These are phyloP conservation scores for Rhizopus sp. DNA, from an alignment of 371 early-diverging fungal species.

Conservation along the genomic window DNA sequence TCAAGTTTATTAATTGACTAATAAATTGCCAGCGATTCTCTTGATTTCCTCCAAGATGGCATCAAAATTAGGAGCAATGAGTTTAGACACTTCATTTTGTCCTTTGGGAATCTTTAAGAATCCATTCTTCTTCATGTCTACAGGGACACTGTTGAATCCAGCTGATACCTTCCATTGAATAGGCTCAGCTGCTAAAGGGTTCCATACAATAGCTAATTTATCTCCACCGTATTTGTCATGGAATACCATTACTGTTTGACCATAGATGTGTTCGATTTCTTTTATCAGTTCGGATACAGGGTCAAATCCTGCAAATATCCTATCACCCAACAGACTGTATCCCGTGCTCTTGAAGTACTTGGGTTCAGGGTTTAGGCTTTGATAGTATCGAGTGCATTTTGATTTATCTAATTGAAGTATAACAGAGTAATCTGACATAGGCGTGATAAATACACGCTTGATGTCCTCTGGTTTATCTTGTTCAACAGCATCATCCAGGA, in stretches of 20 bases:
- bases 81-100: constrained; percentile 43
- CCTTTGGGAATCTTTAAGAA: constrained; percentile 48
- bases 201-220: constrained; percentile 73
- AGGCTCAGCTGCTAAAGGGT: constrained; percentile 53
- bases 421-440: constrained; percentile 68
- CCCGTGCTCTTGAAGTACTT: constrained; percentile 36
- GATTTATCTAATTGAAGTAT: constrained; percentile 63
- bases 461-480: constrained; percentile 5
- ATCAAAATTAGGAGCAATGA: constrained; percentile 63
- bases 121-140: constrained; percentile 56
- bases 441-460: constrained; percentile 67
- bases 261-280: constrained; percentile 62
- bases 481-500: constrained; percentile 36
- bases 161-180: constrained; percentile 69
- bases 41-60: constrained; percentile 74
- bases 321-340: constrained; percentile 43
- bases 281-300: constrained; percentile 60
- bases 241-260: constrained; percentile 66
- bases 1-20: constrained; percentile 15
- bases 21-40: constrained; percentile 46
- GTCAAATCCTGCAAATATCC: constrained; percentile 61
- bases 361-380: constrained; percentile 53
- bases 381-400: constrained; percentile 62
- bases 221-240: constrained; percentile 80
- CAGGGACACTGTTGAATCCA: constrained; percentile 63